phyloP scores from a whole-genome alignment of 371 early-diverging fungal species.

The Lichtheimia hyalospora region DNA sequence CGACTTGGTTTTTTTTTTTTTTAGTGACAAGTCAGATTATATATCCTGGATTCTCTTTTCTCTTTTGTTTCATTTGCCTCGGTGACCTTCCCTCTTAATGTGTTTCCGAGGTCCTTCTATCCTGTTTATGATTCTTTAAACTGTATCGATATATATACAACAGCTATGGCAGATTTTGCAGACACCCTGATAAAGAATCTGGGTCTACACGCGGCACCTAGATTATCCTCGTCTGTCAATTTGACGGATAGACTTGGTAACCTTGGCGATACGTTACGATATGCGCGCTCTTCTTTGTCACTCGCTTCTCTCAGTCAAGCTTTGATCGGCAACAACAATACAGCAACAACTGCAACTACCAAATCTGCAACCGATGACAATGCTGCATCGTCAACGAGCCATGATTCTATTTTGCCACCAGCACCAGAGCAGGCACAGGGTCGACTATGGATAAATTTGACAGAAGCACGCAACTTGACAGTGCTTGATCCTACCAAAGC shows the following conservation, averaged over 20 bases:
- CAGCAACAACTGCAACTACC: background rate
- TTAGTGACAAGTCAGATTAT: background rate
- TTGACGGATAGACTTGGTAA: slow-evolving; percentile 17
- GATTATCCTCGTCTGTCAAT: slow-evolving; percentile 14
- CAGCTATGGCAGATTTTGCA: slow-evolving; percentile 21
- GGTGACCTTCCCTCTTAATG: no score
- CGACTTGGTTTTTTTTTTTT: background rate
- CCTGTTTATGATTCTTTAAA: slow-evolving; percentile 5
- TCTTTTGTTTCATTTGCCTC: background rate
- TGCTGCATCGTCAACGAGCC: background rate
- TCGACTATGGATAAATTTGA: slow-evolving; percentile 28
- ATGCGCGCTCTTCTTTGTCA: slow-evolving; percentile 21
- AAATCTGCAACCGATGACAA: background rate
- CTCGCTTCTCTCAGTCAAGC: slow-evolving; percentile 21
- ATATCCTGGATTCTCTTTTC: background rate
- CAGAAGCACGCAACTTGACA: slow-evolving; percentile 50
- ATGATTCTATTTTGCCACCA: slow-evolving; percentile 5
- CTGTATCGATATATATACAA: background rate
- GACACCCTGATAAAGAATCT: slow-evolving; percentile 25
- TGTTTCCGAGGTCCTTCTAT: background rate
- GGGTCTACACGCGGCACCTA: slow-evolving; percentile 17
- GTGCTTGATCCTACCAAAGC: slow-evolving; percentile 36
- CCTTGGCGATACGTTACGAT: slow-evolving; percentile 21
- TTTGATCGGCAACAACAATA: slow-evolving; percentile 8
- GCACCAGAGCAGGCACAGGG: slow-evolving; percentile 28